Base-by-base conservation (phyloP, 345 rosid species). In the Ceriops decandra region DNA sequence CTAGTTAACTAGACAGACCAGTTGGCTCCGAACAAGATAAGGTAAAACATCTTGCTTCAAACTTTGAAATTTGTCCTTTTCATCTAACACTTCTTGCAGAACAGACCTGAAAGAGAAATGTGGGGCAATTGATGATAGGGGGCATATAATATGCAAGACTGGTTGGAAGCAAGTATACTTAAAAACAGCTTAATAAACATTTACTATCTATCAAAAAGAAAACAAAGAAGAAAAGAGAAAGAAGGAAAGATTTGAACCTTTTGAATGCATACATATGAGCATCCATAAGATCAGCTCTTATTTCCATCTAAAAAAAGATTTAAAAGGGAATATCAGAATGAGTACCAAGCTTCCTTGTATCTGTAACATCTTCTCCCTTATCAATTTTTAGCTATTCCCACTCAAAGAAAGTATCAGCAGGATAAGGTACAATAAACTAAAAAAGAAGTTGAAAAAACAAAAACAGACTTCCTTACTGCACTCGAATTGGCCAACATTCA, bases 231-330 rank as follows among this genome's bases (percentile, higher is more conserved):
- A 30, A 15, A 13, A 13, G 49, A 42, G 19, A 38, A 9, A 42
- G 17, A 42, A 42, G 49, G 19, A 42, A 42, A 42, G 49, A 3
- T 38, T 59, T 85, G 66, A 76, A 95, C 99, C 96, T 88, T 82
- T 90, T 95, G 86, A 95, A 91, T 42, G 99, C 97, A 69, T 95
- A 95, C 85, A 95, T 72, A 86, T 95, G 95, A 70, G 90, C 88
- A 84, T 95, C 99, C 89, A 95, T 83, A 74, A 95, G 90, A 91
- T 95, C 99, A 68, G 91, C 85, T 77, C 82, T 86, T 61, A 91
- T 78, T 76, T 95, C 99, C 96, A 95, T 89, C 99, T 95, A 78
- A 68, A 0, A 52, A 82, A 56, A 46, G 73, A 76, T 24, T 52
- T 57, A 73, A 76, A 76, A 67, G 53, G 21, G 26, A 74, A 42